phyloP scores from a whole-genome alignment of 352 stramenopile genomes.

The Pythium guiyangense region DNA sequence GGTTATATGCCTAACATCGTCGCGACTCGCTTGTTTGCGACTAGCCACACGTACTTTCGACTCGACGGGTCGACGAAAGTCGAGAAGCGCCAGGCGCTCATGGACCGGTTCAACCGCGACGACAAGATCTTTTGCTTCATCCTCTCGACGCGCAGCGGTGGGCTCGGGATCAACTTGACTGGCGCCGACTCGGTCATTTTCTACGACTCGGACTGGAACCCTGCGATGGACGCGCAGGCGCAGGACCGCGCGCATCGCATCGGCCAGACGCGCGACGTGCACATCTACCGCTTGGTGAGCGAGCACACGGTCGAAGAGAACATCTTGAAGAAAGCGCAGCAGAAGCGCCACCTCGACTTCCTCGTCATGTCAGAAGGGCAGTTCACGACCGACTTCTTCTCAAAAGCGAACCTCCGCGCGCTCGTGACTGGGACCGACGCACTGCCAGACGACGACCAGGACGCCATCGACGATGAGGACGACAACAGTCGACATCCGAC shows the following conservation, averaged over 20 bases:
- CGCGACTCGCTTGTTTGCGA: neutral
- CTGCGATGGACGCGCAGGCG: slow-evolving; percentile 92
- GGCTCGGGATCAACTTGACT: slow-evolving; percentile 98
- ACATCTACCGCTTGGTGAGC: slow-evolving; percentile 98
- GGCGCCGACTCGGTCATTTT: slow-evolving; percentile 94
- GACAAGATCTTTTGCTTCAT: slow-evolving; percentile 98
- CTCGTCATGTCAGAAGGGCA: slow-evolving; percentile 85
- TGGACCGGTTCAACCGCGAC: slow-evolving; percentile 99
- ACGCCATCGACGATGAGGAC: slow-evolving; percentile 25
- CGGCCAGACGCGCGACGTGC: slow-evolving; percentile 97
- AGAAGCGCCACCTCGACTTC: slow-evolving; percentile 97
- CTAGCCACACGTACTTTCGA: slow-evolving; percentile 94
- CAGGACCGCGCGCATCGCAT: slow-evolving; percentile 98
- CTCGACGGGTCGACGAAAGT: slow-evolving; percentile 96
- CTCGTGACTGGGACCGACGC: slow-evolving; percentile 72
- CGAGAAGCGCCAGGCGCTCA: slow-evolving; percentile 94
- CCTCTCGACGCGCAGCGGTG: slow-evolving; percentile 95
- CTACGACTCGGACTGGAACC: slow-evolving; percentile 94
- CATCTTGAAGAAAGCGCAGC: slow-evolving; percentile 97
- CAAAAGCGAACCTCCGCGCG: slow-evolving; percentile 81
- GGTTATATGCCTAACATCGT: neutral
- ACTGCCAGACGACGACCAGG: slow-evolving; percentile 8
- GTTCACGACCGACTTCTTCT: slow-evolving; percentile 84
- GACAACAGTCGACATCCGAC: neutral
- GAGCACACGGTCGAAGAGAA: slow-evolving; percentile 99